phyloP scores from a whole-genome alignment of 2,329 filamentous ascomycete genomes.

The Beauveria brongniartii region DNA sequence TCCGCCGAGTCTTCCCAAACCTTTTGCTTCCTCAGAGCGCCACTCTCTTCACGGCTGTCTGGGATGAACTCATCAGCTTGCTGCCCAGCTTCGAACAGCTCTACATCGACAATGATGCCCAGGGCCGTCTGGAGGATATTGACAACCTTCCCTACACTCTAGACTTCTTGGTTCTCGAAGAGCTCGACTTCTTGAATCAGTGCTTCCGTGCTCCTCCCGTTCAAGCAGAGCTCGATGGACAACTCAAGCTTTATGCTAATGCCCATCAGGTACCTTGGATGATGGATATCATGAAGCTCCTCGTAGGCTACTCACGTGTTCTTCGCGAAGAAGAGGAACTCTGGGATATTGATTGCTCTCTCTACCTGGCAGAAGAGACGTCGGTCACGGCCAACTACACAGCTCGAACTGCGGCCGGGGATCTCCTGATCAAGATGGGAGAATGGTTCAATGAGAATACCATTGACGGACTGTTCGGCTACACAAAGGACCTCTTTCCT shows the following conservation, averaged over 20 bases:
- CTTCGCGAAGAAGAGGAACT: slow-evolving; percentile 86
- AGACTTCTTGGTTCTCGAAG: slow-evolving; percentile 87
- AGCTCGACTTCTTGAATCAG: slow-evolving; percentile 89
- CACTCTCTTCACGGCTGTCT: slow-evolving; percentile 75
- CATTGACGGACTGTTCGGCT: slow-evolving; percentile 68
- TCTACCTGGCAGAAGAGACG: slow-evolving; percentile 91
- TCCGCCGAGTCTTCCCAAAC: slow-evolving; percentile 74
- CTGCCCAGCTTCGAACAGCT: slow-evolving; percentile 68
- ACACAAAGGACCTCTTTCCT: slow-evolving; percentile 67
- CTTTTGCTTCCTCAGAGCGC: slow-evolving; percentile 77
- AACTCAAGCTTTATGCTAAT: slow-evolving; percentile 55
- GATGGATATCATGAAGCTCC: slow-evolving; percentile 76
- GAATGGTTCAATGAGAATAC: slow-evolving; percentile 77
- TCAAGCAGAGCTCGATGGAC: slow-evolving; percentile 76
- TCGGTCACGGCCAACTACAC: slow-evolving; percentile 96
- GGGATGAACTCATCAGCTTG: slow-evolving; percentile 74
- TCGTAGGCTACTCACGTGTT: slow-evolving; percentile 80
- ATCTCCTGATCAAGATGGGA: slow-evolving; percentile 83
- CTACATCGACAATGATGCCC: slow-evolving; percentile 78
- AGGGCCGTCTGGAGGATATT: slow-evolving; percentile 81
- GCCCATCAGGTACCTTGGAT: slow-evolving; percentile 69
- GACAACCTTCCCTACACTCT: slow-evolving; percentile 91
- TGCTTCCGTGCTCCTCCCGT: slow-evolving; percentile 84
- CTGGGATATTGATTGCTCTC: slow-evolving; percentile 94
- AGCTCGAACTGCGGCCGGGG: slow-evolving; percentile 82